Conservation (phyloP, 306 rosid genomes). For the Rosa chinensis region DNA sequence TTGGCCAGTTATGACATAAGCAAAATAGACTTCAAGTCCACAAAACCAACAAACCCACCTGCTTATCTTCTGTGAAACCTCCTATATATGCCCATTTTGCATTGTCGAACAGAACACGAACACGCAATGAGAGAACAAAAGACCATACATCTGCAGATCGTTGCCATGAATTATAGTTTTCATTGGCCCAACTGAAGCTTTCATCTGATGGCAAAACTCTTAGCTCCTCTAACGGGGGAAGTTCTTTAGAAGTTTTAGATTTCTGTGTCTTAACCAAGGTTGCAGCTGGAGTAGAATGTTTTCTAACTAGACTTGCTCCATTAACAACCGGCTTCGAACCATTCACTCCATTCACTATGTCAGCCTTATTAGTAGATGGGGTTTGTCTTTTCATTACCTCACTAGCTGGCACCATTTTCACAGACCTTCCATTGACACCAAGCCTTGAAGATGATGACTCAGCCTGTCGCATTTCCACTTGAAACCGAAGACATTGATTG, state of each 20-base stretch:
- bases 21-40: conserved; percentile 5
- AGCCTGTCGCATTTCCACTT: conserved; percentile 55
- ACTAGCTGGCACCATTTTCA: conserved; percentile 77
- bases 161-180: conserved; percentile 79
- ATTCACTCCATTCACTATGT: conserved; percentile 39
- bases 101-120: conserved; percentile 75
- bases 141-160: conserved; percentile 94
- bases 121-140: conserved; percentile 70
- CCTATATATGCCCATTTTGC: conserved; percentile 87
- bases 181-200: conserved; percentile 92
- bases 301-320: conserved; percentile 58
- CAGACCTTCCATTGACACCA: conserved; percentile 66
- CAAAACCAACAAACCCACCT: conserved; percentile 51
- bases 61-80: conserved; percentile 83
- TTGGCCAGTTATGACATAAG: conserved; percentile 9
- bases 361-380: conserved; percentile 37
- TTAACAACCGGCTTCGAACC: conserved; percentile 55
- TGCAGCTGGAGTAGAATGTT: conserved; percentile 27
- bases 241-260: conserved; percentile 39
- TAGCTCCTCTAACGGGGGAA: conserved; percentile 73
- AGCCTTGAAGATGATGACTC: conserved; percentile 53
- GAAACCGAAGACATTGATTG: conserved; percentile 31
- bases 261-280: conserved; percentile 42
- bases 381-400: conserved; percentile 55
- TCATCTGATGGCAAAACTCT: conserved; percentile 89